These are phyloP conservation scores for Botrytis fragariae DNA, from an alignment of 2,329 filamentous ascomycete genomes.

Conservation along the genomic window DNA sequence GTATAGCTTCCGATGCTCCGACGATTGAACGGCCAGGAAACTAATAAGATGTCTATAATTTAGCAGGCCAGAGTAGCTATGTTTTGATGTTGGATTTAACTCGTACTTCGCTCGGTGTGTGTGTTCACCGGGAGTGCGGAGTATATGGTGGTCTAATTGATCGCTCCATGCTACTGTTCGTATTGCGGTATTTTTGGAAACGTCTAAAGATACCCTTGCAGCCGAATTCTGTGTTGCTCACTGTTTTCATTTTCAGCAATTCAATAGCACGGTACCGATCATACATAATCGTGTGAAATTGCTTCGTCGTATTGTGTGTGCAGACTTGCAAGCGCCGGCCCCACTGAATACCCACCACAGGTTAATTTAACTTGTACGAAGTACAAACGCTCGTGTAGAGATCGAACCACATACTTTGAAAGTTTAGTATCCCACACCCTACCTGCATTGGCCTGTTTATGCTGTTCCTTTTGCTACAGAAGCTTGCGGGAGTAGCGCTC, in stretches of 20 bases:
- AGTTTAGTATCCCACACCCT: too few species aligned
- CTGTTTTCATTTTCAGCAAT: not conserved
- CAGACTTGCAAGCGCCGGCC: not conserved
- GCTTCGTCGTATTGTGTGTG: not conserved
- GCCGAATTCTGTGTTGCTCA: not conserved
- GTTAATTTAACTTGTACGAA: slow-evolving; percentile 2
- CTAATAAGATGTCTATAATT: not conserved
- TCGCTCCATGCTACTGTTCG: not conserved
- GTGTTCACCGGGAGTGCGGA: not conserved
- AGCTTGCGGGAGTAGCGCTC: not conserved
- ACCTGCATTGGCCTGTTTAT: not conserved
- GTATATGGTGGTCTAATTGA: not conserved
- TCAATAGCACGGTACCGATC: not conserved
- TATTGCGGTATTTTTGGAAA: not conserved
- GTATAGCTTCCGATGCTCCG: not conserved
- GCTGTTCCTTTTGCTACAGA: not conserved
- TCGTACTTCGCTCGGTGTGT: not conserved
- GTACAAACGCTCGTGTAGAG: not conserved
- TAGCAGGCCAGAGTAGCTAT: not conserved
- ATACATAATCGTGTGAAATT: not conserved
- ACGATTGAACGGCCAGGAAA: not conserved
- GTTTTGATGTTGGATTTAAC: not conserved
- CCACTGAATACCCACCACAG: not conserved
- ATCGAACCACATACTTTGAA: too few species aligned
- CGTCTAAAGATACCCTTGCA: not conserved